Percentiles rank a stretch among this genome's conserved stretches.
Evolutionary conservation across 2,329 filamentous ascomycete species (phyloP).

Genomic region (Trichoderma endophyticum): DNA sequence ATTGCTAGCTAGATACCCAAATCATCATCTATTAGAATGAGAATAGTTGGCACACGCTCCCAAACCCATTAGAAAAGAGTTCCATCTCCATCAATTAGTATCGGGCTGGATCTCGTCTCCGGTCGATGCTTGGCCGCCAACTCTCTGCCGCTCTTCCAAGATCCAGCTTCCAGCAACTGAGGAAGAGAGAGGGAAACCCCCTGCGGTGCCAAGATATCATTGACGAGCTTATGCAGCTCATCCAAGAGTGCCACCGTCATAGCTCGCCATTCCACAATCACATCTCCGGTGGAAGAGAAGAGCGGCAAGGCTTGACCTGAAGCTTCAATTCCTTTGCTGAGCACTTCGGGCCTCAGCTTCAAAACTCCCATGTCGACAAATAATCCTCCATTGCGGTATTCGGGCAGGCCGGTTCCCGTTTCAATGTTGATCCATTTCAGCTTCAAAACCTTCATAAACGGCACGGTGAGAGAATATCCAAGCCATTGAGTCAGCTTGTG

Average conservation of each 20-base stretch:
- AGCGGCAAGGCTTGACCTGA: conserved; percentile 45
- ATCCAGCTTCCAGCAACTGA: conserved; percentile 52
- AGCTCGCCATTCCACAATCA: conserved; percentile 59
- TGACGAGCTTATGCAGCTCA: conserved; percentile 43
- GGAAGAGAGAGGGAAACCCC: conserved; percentile 42
- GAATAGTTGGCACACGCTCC: background rate
- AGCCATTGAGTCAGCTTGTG: conserved; percentile 71
- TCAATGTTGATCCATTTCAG: conserved; percentile 50
- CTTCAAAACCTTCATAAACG: conserved; percentile 52
- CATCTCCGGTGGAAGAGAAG: conserved; percentile 54
- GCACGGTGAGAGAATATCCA: conserved; percentile 68
- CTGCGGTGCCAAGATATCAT: conserved; percentile 33
- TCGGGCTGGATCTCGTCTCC: conserved; percentile 77
- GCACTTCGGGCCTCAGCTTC: conserved; percentile 45
- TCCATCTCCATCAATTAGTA: conserved; percentile 77
- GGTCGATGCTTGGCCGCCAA: conserved; percentile 75
- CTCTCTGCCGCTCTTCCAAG: conserved; percentile 69
- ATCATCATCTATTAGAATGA: background rate
- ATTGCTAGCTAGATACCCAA: background rate
- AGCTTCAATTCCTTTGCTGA: conserved; percentile 40
- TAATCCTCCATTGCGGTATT: conserved; percentile 69
- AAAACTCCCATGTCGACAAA: conserved; percentile 60
- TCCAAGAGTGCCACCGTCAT: conserved; percentile 57
- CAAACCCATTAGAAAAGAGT: conserved; percentile 66
- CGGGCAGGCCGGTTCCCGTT: conserved; percentile 64